Evolutionary conservation across 2,329 filamentous ascomycete species (phyloP).

Genomic region (Magnaporthales sp.): DNA sequence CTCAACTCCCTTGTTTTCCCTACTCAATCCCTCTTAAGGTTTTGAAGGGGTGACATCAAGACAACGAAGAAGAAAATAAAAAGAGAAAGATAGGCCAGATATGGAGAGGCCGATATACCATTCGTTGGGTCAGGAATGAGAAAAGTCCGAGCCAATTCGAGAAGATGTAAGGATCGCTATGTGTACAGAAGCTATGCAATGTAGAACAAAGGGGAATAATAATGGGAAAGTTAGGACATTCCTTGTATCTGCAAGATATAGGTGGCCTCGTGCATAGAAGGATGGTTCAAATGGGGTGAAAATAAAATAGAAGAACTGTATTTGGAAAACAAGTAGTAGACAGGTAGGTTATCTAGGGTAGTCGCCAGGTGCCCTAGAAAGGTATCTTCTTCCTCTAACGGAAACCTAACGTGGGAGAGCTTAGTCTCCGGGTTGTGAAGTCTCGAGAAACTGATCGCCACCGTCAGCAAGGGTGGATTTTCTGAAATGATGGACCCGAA

Average conservation of each 20-base stretch:
- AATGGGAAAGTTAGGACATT: background rate
- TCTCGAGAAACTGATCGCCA: background rate
- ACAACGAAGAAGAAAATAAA: background rate
- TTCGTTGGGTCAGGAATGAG: background rate
- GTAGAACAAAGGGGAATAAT: background rate
- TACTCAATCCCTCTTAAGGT: background rate
- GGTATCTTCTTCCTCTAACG: background rate
- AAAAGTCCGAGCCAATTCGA: background rate
- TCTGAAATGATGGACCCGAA: background rate
- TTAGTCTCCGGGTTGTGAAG: background rate
- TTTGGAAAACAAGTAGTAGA: background rate
- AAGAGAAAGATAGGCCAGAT: background rate
- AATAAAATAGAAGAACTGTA: background rate
- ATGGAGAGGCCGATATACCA: background rate
- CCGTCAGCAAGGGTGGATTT: too few relatives aligned
- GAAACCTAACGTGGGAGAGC: background rate
- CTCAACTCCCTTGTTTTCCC: background rate
- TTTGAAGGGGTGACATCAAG: background rate
- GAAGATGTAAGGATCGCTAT: background rate
- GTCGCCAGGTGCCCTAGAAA: background rate
- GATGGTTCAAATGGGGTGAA: background rate
- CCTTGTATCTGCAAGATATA: background rate
- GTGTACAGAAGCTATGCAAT: background rate
- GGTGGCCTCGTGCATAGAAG: background rate
- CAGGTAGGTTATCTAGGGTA: background rate